Evolutionary conservation across 2,329 filamentous ascomycete genomes (phyloP).

Genomic region (Xylaria sp.): DNA sequence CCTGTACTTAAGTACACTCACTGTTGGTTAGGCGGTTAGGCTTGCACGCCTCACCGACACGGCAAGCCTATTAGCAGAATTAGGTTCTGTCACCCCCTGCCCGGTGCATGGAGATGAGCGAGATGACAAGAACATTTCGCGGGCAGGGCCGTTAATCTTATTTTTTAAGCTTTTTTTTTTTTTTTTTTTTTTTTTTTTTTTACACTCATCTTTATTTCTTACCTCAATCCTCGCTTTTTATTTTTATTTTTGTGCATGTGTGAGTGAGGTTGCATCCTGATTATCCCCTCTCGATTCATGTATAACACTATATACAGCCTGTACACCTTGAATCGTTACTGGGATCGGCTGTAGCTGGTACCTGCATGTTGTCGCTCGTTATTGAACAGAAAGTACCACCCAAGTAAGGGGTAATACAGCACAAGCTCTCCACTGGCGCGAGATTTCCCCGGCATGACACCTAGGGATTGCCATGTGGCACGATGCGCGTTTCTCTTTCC

Average conservation of each 20-base stretch:
- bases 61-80: neutral
- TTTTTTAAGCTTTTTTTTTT: neutral
- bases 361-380: neutral
- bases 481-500: slow-evolving; percentile 3
- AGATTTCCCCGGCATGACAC: neutral
- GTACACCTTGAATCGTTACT: too few relatives aligned
- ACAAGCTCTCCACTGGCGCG: slow-evolving; percentile 27
- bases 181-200: neutral
- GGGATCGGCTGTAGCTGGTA: neutral
- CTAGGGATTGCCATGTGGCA: slow-evolving; percentile 19
- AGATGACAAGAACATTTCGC: neutral
- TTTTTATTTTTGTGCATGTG: too few relatives aligned
- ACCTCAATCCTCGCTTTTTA: too few relatives aligned
- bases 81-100: neutral
- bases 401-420: slow-evolving; percentile 6
- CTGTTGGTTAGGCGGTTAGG: too few relatives aligned
- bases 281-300: too few relatives aligned
- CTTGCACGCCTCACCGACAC: slow-evolving; percentile 5
- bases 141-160: neutral
- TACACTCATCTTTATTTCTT: too few relatives aligned
- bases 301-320: too few relatives aligned
- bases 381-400: neutral
- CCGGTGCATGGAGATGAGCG: too few relatives aligned
- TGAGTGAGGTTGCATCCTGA: too few relatives aligned
- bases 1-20: too few relatives aligned